A percentile compares a stretch with the other conserved stretches of the same genome.
Evolutionary conservation across 352 stramenopile species (phyloP).

Genomic region (Globisporangium spinosum): DNA sequence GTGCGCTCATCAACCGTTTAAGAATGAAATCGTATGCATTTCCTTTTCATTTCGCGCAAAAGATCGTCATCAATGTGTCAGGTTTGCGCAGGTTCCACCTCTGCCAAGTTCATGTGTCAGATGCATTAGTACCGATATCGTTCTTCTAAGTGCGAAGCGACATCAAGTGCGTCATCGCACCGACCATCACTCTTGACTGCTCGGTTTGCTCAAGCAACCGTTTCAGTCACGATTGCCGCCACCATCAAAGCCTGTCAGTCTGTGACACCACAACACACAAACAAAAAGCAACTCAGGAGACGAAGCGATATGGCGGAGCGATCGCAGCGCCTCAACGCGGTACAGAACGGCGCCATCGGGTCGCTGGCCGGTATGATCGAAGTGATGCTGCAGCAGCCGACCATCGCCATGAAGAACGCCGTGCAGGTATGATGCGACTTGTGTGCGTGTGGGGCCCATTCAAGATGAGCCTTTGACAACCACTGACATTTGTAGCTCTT

Average conservation of each 20-base stretch:
- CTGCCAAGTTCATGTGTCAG: neutral
- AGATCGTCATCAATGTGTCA: too few relatives aligned
- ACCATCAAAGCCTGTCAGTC: neutral
- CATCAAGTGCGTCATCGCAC: neutral
- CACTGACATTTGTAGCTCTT: neutral
- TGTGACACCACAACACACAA: neutral
- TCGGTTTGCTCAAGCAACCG: neutral
- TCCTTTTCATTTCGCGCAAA: too few relatives aligned
- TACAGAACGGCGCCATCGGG: constrained; percentile 77
- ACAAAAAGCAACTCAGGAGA: neutral
- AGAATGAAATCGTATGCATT: neutral
- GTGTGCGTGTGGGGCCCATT: neutral
- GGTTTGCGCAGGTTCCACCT: too few relatives aligned
- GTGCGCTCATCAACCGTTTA: neutral
- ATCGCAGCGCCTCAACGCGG: constrained; percentile 54
- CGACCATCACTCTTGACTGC: neutral
- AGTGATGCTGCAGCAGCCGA: constrained; percentile 80
- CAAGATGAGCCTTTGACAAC: neutral
- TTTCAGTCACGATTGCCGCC: neutral
- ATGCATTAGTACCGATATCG: neutral
- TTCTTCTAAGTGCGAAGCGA: neutral
- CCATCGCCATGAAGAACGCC: constrained; percentile 82
- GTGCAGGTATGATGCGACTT: constrained; percentile 36
- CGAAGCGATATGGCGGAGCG: constrained; percentile 25
- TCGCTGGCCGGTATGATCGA: constrained; percentile 83